phyloP scores from a whole-genome alignment of 164 flowering plant genomes.

The Buxus sempervirens region DNA sequence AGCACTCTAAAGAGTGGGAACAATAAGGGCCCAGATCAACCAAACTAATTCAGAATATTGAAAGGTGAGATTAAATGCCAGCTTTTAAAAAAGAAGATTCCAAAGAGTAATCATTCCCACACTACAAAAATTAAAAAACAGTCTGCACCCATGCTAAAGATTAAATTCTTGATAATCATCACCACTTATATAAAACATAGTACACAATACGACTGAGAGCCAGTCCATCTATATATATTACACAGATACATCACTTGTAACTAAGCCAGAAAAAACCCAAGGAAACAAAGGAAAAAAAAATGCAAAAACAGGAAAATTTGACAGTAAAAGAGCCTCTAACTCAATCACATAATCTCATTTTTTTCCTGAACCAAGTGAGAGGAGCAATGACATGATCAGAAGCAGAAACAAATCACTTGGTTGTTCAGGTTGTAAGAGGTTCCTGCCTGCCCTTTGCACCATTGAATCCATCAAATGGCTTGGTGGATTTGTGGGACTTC shows the following conservation, averaged over 20 bases:
- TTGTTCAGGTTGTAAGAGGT: not conserved
- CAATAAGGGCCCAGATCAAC: too few species aligned
- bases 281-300: not conserved
- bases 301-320: too few species aligned
- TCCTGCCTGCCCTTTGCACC: constrained; percentile 1
- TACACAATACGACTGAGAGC: not conserved
- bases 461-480: constrained; percentile 31
- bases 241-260: not conserved
- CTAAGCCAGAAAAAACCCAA: not conserved
- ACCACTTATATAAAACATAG: not conserved
- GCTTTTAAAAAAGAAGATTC: too few species aligned
- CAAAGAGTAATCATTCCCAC: too few species aligned
- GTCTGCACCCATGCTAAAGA: not conserved
- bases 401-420: not conserved
- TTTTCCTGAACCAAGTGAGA: not conserved
- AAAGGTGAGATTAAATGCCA: too few species aligned
- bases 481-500: constrained; percentile 45
- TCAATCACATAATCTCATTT: not conserved
- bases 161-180: too few species aligned
- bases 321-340: not conserved
- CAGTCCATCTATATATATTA: not conserved
- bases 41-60: too few species aligned
- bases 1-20: too few species aligned
- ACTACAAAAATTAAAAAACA: too few species aligned
- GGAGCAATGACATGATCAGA: not conserved